Conservation (phyloP, 2,329 filamentous ascomycete genomes). For the Epichloe elymi region DNA sequence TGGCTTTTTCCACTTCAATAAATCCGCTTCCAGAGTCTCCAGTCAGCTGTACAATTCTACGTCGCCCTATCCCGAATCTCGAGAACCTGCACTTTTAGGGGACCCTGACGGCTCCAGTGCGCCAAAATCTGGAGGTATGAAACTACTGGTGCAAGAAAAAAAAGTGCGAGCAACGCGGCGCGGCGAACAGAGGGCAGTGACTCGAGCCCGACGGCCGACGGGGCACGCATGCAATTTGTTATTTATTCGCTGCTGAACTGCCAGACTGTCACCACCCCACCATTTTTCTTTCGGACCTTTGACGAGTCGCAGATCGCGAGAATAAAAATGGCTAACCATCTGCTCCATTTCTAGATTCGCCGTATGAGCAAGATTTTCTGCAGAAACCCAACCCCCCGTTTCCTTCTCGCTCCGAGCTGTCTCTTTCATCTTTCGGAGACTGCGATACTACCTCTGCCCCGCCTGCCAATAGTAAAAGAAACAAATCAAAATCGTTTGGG, state of each 20-base stretch:
- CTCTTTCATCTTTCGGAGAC: conserved; percentile 36
- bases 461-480: conserved; percentile 28
- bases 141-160: not conserved
- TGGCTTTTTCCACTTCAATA: conserved; percentile 39
- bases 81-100: conserved; percentile 25
- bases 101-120: conserved; percentile 19
- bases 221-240: not conserved
- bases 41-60: conserved; percentile 18
- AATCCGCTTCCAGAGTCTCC: conserved; percentile 28
- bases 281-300: not conserved
- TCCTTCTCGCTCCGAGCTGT: conserved; percentile 38
- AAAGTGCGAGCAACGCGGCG: not conserved
- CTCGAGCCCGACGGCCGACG: not conserved
- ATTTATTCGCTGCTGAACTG: not conserved
- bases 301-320: not conserved
- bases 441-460: conserved; percentile 25
- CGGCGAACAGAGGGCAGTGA: not conserved
- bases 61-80: conserved; percentile 22
- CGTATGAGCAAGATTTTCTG: conserved; percentile 18
- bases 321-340: not conserved
- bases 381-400: conserved; percentile 27
- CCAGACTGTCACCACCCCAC: not conserved
- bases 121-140: conserved; percentile 22
- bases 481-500: conserved; percentile 42
- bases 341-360: conserved; percentile 10